Percentiles rank a stretch among this genome's conserved stretches.
These are phyloP conservation scores for Sporothrix curviconia DNA, from an alignment of 2,329 filamentous ascomycete genomes.

Conservation along the genomic window DNA sequence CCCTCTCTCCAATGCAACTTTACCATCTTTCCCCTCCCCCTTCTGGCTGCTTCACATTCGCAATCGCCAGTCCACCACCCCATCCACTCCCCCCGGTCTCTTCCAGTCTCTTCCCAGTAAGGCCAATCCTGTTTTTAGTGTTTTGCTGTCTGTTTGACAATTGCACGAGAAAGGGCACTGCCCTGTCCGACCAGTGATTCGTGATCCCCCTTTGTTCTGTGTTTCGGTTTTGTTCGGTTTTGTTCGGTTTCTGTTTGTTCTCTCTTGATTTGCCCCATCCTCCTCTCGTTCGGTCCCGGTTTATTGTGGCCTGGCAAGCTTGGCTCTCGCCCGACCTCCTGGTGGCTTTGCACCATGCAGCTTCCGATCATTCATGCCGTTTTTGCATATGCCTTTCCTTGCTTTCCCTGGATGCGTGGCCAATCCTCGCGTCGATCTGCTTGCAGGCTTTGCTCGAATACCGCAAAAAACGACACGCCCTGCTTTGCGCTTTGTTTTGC, in stretches of 20 bases:
- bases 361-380: conserved; percentile 11
- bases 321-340: background rate
- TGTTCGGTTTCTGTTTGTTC: background rate
- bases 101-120: background rate
- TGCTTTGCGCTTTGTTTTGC: too few species aligned
- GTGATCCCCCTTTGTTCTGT: background rate
- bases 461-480: too few species aligned
- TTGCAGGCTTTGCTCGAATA: too few species aligned
- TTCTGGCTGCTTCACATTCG: background rate
- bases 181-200: background rate
- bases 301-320: too few species aligned
- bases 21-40: background rate
- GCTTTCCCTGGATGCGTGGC: too few species aligned
- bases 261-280: too few species aligned
- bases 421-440: conserved; percentile 1
- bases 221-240: background rate
- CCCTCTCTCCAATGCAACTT: background rate
- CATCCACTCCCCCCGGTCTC: background rate
- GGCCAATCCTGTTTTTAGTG: background rate
- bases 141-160: background rate
- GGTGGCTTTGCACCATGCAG: conserved; percentile 7
- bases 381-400: background rate
- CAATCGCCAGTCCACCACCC: background rate
- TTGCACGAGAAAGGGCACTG: background rate
- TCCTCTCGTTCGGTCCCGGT: too few species aligned